A percentile compares a stretch with the other conserved stretches of the same genome.
Evolutionary conservation across 1,284 basidiomycete species (phyloP).

Genomic region (Microbotryum silenes-acaulis): DNA sequence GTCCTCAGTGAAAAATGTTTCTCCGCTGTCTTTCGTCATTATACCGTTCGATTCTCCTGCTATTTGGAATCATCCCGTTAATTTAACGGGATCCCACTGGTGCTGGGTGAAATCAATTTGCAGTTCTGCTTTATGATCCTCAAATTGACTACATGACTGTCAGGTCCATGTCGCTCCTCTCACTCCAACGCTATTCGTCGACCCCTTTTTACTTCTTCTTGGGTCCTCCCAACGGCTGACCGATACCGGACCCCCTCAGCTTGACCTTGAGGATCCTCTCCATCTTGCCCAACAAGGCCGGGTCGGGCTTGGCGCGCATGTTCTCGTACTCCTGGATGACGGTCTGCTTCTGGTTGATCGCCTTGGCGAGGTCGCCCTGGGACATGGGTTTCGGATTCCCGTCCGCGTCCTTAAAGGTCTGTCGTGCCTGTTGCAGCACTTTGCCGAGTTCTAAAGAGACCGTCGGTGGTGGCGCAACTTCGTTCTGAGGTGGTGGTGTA

Average conservation of each 20-base stretch:
- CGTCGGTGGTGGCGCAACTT: conserved; percentile 88
- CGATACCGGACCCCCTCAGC: conserved; percentile 61
- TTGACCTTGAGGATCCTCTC: conserved; percentile 86
- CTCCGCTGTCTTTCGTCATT: too few species aligned
- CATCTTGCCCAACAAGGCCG: conserved; percentile 83
- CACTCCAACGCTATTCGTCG: not conserved
- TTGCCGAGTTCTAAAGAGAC: conserved; percentile 71
- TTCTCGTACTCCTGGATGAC: conserved; percentile 65
- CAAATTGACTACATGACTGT: not conserved
- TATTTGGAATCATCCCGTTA: too few species aligned
- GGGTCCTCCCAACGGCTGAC: conserved; percentile 22
- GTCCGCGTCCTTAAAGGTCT: conserved; percentile 51
- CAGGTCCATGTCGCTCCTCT: not conserved
- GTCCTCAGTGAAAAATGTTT: too few species aligned
- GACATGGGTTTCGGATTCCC: conserved; percentile 47
- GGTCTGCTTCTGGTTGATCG: conserved; percentile 82
- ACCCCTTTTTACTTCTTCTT: conserved; percentile 30
- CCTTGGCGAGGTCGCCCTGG: conserved; percentile 90
- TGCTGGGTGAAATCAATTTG: too few species aligned
- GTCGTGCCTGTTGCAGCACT: conserved; percentile 74
- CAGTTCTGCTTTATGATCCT: too few species aligned
- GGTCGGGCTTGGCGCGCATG: conserved; percentile 80
- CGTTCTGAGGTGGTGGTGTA: conserved; percentile 52
- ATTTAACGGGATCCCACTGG: too few species aligned
- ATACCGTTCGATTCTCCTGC: too few species aligned